Evolutionary conservation across 306 rosid genomes (phyloP), one percentile per base, ranked within the genome.

Genomic region (Cucumis cinereus): DNA sequence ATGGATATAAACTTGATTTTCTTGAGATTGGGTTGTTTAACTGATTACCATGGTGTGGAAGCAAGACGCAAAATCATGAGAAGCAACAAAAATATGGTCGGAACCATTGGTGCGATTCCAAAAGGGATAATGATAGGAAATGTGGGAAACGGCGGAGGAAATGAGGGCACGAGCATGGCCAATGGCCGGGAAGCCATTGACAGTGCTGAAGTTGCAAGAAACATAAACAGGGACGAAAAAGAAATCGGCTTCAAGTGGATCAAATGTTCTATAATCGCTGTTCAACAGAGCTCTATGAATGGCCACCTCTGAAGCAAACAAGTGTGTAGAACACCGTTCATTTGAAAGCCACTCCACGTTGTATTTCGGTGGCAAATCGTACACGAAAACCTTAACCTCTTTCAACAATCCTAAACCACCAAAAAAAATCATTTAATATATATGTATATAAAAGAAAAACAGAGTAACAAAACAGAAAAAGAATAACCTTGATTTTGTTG

Each of bases 141-240:
- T 59, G 77, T 83, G 83, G 1, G 70, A 47, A 3, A 95, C 81
- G 1, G 97, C 96, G 14, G 97, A 92, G 47, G 89, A 47, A 11
- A 95, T 63, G 7, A 95, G 91, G 0, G 85, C 49, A 11, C 99
- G 95, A 1, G 99, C 99, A 81, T 95, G 98, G 50, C 97, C 98
- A 16, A 92, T 90, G 35, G 98, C 97, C 0, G 97, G 99, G 86
- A 95, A 95, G 40, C 99, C 97, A 60, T 89, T 88, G 5, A 89
- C 68, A 79, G 89, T 78, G 91, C 93, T 93, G 88, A 93, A 93
- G 77, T 91, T 93, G 89, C 98, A 93, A 16, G 98, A 88, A 0
- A 93, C 98, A 79, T 93, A 93, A 26, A 93, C 96, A 1, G 98
- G 98, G 9, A 93, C 98, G 81, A 89, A 91, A 88, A 93, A 93